A percentile compares a stretch with the other conserved stretches of the same genome.
Conservation (phyloP, 139 green algal species). For the Chlorokybus atmophyticus region DNA sequence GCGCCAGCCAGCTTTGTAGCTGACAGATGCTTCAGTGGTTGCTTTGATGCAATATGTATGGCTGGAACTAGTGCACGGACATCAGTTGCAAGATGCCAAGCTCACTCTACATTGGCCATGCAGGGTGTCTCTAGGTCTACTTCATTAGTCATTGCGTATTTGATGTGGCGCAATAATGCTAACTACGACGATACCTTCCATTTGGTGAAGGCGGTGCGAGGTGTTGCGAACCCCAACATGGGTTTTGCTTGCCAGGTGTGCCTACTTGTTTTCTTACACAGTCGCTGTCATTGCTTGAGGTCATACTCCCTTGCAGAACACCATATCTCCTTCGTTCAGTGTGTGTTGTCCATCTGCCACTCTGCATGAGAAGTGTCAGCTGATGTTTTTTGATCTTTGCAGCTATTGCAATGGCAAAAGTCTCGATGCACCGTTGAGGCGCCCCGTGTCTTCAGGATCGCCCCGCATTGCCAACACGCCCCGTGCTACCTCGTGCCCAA, state of each 20-base stretch:
- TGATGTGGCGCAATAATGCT: slow-evolving; percentile 69
- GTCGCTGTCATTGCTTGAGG: background rate
- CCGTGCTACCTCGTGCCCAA: slow-evolving; percentile 41
- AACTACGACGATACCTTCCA: slow-evolving; percentile 71
- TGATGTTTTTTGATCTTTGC: slow-evolving; percentile 31
- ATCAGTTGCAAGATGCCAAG: no score
- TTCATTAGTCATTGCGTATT: slow-evolving; percentile 75
- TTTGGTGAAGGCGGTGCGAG: slow-evolving; percentile 58
- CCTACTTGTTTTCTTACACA: background rate
- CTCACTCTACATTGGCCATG: no score
- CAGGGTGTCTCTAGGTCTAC: slow-evolving; percentile 81
- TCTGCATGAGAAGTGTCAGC: background rate
- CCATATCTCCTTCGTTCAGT: background rate
- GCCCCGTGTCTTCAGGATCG: slow-evolving; percentile 51
- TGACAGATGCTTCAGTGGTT: no score
- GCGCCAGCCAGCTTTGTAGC: no score
- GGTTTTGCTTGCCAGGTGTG: slow-evolving; percentile 64
- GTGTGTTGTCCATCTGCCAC: background rate
- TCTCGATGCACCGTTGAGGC: slow-evolving; percentile 16
- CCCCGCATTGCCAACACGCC: slow-evolving; percentile 48
- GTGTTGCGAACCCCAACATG: slow-evolving; percentile 89
- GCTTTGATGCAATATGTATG: no score
- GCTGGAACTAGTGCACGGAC: no score
- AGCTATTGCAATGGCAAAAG: slow-evolving; percentile 85
- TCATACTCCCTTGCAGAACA: background rate